phyloP scores from a whole-genome alignment of 2,329 filamentous ascomycete genomes.

The Ophiobolus disseminans region DNA sequence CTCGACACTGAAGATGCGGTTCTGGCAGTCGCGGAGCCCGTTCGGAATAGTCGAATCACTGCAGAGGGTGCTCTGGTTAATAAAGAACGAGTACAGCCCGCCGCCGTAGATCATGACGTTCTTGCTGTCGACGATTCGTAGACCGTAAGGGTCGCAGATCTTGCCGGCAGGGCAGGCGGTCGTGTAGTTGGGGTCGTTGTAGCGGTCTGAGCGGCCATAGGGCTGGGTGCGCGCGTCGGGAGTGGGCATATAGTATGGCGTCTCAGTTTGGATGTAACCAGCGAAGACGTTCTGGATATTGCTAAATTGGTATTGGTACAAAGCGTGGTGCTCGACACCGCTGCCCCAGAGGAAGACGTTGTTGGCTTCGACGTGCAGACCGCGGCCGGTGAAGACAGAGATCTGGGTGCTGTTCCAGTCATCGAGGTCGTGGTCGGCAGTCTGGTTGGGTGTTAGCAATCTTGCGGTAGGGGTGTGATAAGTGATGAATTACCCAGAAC shows the following conservation, averaged over 20 bases:
- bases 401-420: constrained; percentile 74
- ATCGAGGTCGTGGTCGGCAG: constrained; percentile 90
- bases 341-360: constrained; percentile 69
- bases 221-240: constrained; percentile 71
- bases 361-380: constrained; percentile 72
- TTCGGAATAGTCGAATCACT: constrained; percentile 31
- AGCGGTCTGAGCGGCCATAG: constrained; percentile 62
- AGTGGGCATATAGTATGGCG: constrained; percentile 83
- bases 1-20: constrained; percentile 59
- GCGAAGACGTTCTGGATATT: constrained; percentile 82
- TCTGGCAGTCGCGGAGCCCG: constrained; percentile 56
- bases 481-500: constrained; percentile 68
- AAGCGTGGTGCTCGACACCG: constrained; percentile 64
- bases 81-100: constrained; percentile 74
- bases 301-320: constrained; percentile 84
- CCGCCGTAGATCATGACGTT: constrained; percentile 68
- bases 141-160: constrained; percentile 61
- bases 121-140: constrained; percentile 65
- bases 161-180: constrained; percentile 36
- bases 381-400: constrained; percentile 85
- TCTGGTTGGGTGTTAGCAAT: constrained; percentile 42
- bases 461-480: not conserved
- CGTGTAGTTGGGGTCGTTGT: constrained; percentile 73
- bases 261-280: constrained; percentile 87
- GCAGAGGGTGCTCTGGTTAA: constrained; percentile 62